Conservation (phyloP, 73 alveolate genomes). For the Tetrahymena malaccensis region DNA sequence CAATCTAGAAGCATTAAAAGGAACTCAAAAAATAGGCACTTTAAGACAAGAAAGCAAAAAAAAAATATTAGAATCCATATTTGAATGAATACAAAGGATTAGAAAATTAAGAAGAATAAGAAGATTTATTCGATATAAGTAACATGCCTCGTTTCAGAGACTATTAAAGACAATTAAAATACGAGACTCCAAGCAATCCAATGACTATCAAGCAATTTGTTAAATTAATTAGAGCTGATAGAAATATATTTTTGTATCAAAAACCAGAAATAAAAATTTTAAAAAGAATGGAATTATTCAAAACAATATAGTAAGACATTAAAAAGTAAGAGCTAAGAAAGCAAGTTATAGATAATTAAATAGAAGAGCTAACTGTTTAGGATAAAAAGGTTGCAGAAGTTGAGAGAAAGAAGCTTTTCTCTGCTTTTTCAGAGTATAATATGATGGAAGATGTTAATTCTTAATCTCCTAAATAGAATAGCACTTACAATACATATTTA, state of each 20-base stretch:
- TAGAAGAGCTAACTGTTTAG: neutral
- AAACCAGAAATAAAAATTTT: neutral
- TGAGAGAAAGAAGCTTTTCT: neutral
- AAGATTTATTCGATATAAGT: neutral
- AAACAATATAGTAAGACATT: neutral
- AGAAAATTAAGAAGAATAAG: neutral
- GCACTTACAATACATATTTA: neutral
- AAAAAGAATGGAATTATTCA: neutral
- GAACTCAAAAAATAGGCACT: neutral
- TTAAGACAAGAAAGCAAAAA: neutral
- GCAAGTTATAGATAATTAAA: neutral
- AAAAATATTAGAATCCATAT: neutral
- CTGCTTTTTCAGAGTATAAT: neutral
- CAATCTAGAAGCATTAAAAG: neutral
- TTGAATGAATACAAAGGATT: neutral
- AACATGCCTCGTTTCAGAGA: neutral
- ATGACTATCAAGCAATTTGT: neutral
- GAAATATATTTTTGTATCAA: neutral
- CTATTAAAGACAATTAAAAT: neutral
- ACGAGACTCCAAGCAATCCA: neutral
- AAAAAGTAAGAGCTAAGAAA: neutral
- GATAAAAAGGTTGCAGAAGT: neutral
- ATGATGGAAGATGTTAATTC: neutral
- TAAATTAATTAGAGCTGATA: neutral
- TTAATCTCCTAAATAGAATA: neutral